Conservation (phyloP, 1,284 basidiomycete genomes). For the Tilletia horrida region DNA sequence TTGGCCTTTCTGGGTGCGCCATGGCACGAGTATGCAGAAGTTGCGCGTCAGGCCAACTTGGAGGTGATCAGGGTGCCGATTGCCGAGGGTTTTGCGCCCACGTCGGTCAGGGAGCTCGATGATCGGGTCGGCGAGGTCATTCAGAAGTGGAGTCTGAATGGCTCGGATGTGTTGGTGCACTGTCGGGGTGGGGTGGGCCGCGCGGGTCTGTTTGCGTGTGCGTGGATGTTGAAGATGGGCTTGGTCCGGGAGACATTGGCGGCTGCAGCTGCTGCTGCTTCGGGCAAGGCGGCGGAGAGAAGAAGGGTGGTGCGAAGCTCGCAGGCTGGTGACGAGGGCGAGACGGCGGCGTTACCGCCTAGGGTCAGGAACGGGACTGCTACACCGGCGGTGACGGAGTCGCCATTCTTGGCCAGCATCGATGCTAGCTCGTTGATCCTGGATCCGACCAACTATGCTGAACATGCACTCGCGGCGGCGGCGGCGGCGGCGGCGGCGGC, state of each 20-base stretch:
- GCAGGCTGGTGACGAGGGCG: neutral
- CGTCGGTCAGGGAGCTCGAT: slow-evolving; percentile 63
- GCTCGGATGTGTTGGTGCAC: slow-evolving; percentile 75
- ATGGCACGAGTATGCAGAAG: slow-evolving; percentile 71
- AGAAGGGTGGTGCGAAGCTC: neutral
- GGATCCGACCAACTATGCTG: no score
- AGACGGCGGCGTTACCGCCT: neutral
- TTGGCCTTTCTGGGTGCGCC: slow-evolving; percentile 76
- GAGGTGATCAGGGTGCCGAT: slow-evolving; percentile 76
- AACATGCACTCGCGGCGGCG: no score
- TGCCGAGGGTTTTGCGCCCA: slow-evolving; percentile 82
- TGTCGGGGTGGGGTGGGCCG: slow-evolving; percentile 93
- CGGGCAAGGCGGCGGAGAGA: neutral
- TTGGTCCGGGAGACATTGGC: slow-evolving; percentile 67
- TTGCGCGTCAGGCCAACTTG: slow-evolving; percentile 67
- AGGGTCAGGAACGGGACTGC: slow-evolving; percentile 13
- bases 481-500: neutral
- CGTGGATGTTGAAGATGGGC: slow-evolving; percentile 89
- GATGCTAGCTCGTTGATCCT: neutral
- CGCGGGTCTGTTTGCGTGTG: slow-evolving; percentile 85
- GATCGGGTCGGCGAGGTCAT: slow-evolving; percentile 70
- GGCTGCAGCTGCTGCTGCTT: slow-evolving; percentile 79
- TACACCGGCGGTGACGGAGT: neutral
- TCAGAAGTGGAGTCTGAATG: slow-evolving; percentile 70
- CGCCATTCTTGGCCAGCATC: neutral